phyloP scores from a whole-genome alignment of 164 flowering plant genomes.

The Santalum album region DNA sequence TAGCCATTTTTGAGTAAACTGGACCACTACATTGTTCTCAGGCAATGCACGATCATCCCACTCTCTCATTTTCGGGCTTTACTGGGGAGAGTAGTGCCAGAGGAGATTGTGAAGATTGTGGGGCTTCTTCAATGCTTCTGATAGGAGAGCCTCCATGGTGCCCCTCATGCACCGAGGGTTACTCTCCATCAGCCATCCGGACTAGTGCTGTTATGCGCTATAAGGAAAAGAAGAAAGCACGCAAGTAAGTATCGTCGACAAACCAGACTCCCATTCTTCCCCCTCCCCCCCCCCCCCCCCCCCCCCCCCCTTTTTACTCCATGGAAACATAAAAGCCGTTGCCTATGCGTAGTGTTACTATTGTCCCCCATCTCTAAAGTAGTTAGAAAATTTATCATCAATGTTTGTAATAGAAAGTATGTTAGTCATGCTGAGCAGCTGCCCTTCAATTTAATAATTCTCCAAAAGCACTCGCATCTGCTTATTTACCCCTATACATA shows the following conservation, averaged over 20 bases:
- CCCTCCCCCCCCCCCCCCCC: too few species aligned
- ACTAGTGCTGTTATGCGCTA: slow-evolving; percentile 76
- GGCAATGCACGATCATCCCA: slow-evolving; percentile 41
- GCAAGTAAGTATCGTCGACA: slow-evolving; percentile 74
- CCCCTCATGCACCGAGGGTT: slow-evolving; percentile 44
- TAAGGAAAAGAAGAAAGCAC: slow-evolving; percentile 77
- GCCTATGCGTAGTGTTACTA: too few species aligned
- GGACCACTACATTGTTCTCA: slow-evolving; percentile 48
- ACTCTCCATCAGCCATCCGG: slow-evolving; percentile 41
- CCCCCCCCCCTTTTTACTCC: too few species aligned
- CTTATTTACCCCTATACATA: too few species aligned
- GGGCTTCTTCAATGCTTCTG: slow-evolving; percentile 51
- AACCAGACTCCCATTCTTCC: too few species aligned
- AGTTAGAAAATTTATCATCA: too few species aligned
- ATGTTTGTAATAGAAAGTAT: too few species aligned
- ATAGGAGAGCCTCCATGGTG: slow-evolving; percentile 79
- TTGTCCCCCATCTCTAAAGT: too few species aligned
- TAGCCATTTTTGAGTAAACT: slow-evolving; percentile 58
- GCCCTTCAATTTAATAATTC: too few species aligned
- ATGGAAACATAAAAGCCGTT: too few species aligned
- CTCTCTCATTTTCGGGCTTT: slow-evolving; percentile 62
- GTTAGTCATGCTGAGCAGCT: too few species aligned
- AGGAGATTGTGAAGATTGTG: slow-evolving; percentile 77
- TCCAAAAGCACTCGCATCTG: too few species aligned
- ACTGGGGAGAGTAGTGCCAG: slow-evolving; percentile 53